phyloP scores from a whole-genome alignment of 495 filamentous ascomycete genomes.

The Neurospora sp. region DNA sequence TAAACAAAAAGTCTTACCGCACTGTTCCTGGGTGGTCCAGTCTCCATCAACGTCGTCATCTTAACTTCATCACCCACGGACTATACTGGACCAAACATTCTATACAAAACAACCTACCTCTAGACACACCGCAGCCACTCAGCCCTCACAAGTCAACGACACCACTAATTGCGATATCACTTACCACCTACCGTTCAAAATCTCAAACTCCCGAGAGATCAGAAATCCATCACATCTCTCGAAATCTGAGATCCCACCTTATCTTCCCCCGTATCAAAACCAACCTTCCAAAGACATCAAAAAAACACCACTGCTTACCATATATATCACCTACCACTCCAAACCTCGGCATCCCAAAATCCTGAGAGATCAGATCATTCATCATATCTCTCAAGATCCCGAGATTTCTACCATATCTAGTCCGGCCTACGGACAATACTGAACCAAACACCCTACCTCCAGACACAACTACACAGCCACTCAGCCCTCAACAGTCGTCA shows the following conservation, averaged over 20 bases:
- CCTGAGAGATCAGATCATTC: not conserved
- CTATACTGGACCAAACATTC: not conserved
- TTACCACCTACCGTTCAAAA: not conserved
- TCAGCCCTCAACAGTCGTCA: too few species aligned
- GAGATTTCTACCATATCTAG: too few species aligned
- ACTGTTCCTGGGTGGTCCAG: not conserved
- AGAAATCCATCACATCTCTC: too few species aligned
- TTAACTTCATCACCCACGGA: not conserved
- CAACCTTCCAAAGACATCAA: too few species aligned
- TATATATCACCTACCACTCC: not conserved
- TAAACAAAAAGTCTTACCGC: not conserved
- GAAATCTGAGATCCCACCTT: too few species aligned
- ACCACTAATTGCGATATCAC: not conserved
- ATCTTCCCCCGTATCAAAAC: too few species aligned
- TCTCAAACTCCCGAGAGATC: not conserved
- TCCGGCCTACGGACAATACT: too few species aligned
- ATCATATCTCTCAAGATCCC: not conserved
- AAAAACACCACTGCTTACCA: not conserved
- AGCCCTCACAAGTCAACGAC: not conserved
- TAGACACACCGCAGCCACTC: not conserved
- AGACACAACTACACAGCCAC: too few species aligned
- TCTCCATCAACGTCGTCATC: not conserved
- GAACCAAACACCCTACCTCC: too few species aligned
- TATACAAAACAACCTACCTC: not conserved
- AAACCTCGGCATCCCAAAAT: not conserved